phyloP scores from a whole-genome alignment of 2,329 filamentous ascomycete genomes.

The Cryphonectria japonica region DNA sequence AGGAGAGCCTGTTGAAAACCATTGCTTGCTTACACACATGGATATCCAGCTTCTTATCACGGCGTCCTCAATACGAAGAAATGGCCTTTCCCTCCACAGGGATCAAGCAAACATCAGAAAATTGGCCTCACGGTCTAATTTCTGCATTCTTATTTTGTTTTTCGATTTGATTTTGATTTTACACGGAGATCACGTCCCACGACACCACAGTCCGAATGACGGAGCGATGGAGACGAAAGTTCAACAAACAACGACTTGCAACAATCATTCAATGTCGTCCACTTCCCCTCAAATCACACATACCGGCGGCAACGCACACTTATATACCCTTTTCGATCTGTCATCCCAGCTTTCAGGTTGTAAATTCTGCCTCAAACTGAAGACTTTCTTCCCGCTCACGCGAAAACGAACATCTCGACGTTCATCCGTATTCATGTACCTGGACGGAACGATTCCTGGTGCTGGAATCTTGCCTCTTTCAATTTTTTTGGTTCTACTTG shows the following conservation, averaged over 20 bases:
- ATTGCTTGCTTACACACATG: not conserved
- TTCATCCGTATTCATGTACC: slow-evolving; percentile 26
- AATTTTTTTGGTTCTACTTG: not conserved
- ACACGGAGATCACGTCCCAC: slow-evolving; percentile 25
- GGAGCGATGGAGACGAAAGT: not conserved
- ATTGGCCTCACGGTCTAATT: slow-evolving; percentile 9
- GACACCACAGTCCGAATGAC: slow-evolving; percentile 14
- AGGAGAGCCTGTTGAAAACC: not conserved
- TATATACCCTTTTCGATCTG: slow-evolving; percentile 17
- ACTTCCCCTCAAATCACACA: not conserved
- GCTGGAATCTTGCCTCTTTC: not conserved
- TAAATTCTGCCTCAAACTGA: slow-evolving; percentile 33
- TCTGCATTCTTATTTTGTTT: not conserved
- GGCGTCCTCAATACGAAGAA: slow-evolving; percentile 26
- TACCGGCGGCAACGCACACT: not conserved
- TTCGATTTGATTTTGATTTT: not conserved
- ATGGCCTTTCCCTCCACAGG: slow-evolving; percentile 26
- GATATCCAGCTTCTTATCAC: slow-evolving; percentile 12
- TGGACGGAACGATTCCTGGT: slow-evolving; percentile 25
- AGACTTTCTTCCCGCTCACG: slow-evolving; percentile 37
- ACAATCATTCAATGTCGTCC: not conserved
- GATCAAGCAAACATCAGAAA: not conserved
- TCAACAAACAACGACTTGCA: not conserved
- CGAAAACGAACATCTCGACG: slow-evolving; percentile 31
- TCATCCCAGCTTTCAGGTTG: slow-evolving; percentile 27